Evolutionary conservation across 306 rosid species (phyloP), one percentile per base, ranked within the genome.

Genomic region (Malus sylvestris): DNA sequence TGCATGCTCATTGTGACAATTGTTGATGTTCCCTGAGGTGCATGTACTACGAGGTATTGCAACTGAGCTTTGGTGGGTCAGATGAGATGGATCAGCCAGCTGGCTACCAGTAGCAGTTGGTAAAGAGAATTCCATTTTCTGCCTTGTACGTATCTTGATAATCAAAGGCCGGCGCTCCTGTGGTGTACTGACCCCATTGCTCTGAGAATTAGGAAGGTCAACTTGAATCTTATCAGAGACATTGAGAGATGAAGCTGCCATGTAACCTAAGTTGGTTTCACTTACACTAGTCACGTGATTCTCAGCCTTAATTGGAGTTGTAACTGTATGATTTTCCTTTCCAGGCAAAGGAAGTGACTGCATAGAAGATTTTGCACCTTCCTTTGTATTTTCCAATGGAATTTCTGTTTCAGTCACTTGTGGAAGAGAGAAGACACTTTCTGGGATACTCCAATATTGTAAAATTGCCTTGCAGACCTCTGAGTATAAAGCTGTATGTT

Each of bases 381-480:
- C 83, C 79, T 78, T 75, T 62, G 44, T 72, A 66, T 77, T 59
- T 55, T 63, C 66, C n/a, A 80, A 81, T 71, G 75, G 66, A 65
- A 73, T 16, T 78, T 80, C 64, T 58, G 77, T 67, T 77, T 57
- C 86, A 62, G 81, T 80, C 64, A 81, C 53, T 62, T 81, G 83
- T 59, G 87, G 70, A 72, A 80, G 80, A 72, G 88, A 79, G 60
- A 86, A 73, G 77, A 83, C 55, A 67, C 83, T 88, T 80, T 72
- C 88, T 72, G 96, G 87, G 68, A 95, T 60, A 76, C 80, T 82
- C 98, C 99, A 96, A 67, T 89, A 87, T 53, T 76, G 88, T 44
- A 87, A 70, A 74, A 88, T 83, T 79, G 87, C 91, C 87, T 80
- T 83, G 83, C 89, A 90, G 73, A 96, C 77, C 44, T 71, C 87